Evolutionary conservation across 1,284 basidiomycete genomes (phyloP), one percentile per base, ranked within the genome.

Genomic region (Inonotus obliquus): DNA sequence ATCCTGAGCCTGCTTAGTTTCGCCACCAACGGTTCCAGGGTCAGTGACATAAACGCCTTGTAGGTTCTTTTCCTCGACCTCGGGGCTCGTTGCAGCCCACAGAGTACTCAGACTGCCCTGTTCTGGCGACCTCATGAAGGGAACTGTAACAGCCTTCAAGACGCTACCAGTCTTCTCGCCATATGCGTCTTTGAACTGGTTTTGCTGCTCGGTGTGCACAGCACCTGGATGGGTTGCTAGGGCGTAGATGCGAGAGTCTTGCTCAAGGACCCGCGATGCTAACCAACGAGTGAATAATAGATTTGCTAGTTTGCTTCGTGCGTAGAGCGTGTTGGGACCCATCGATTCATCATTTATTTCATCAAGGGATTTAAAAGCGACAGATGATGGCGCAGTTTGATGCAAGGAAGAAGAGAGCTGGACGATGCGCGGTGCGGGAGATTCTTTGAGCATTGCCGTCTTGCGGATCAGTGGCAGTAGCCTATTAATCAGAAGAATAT

Each of bases 401-500:
- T 79, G 78, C 61, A 79, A 73, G 65, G 76, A 73, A 48, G 75
- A 76, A 23, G 77, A 74, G 55, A 79, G 69, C 61, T 71, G 74
- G 53, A 81, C 71, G 69, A 80, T 76, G 25, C 78, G 75, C 0
- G 76, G 75, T 1, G 70, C 53, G 29, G 67, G 63, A 10, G 68
- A 59, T 52, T 62, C 51, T 13, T 70, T 70, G 11, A 71, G 55
- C 51, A 66, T 68, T 27, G 74, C 70, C 9, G 76, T 77, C 67
- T 75, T 74, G 60, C 73, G 73, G 48, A 79, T 66, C 57, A 79
- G 72, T 1, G 77, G 77, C 61, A 79, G 75, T 59, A 79, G 71
- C 32, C 69, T 75, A 69, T 79, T 79, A 68, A 77, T 72, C 63
- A 76, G 73, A 65, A 76, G 71, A 70, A 76, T 77, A 68, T 80